These are phyloP conservation scores for Coleophoma crateriformis DNA, from an alignment of 2,329 filamentous ascomycete genomes.

Conservation along the genomic window DNA sequence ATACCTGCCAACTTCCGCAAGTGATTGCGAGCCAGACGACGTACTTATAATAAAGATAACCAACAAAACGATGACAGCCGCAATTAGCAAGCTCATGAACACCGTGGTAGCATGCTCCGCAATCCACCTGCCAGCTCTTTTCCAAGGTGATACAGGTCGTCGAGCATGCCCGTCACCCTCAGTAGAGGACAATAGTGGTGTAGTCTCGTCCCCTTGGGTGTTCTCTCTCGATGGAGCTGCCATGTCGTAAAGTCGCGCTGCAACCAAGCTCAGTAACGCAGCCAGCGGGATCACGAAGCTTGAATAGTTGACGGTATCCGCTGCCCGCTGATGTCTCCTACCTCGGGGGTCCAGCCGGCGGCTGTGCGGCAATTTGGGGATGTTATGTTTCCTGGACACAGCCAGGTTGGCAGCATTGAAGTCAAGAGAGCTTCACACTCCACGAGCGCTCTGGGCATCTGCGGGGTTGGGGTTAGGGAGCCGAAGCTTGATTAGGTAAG, in stretches of 20 bases:
- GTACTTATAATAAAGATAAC: constrained; percentile 19
- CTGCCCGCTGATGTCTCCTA: background rate
- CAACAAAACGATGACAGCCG: constrained; percentile 19
- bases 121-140: constrained; percentile 12
- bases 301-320: no score
- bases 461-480: no score
- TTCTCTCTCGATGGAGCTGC: constrained; percentile 5
- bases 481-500: no score
- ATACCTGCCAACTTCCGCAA: no score
- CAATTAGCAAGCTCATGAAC: constrained; percentile 15
- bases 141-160: background rate
- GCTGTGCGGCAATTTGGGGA: background rate
- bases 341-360: background rate
- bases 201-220: constrained; percentile 10
- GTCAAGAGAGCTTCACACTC: no score
- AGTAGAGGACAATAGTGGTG: constrained; percentile 15
- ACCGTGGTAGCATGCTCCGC: constrained; percentile 17
- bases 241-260: constrained; percentile 18
- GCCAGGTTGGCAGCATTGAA: no score
- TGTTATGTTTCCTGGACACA: background rate
- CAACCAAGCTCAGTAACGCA: constrained; percentile 8
- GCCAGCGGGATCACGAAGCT: no score
- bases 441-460: no score
- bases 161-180: constrained; percentile 2
- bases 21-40: background rate